Evolutionary conservation across 2,329 filamentous ascomycete genomes (phyloP), one percentile per base, ranked within the genome.

Genomic region (Corynespora cassiicola): DNA sequence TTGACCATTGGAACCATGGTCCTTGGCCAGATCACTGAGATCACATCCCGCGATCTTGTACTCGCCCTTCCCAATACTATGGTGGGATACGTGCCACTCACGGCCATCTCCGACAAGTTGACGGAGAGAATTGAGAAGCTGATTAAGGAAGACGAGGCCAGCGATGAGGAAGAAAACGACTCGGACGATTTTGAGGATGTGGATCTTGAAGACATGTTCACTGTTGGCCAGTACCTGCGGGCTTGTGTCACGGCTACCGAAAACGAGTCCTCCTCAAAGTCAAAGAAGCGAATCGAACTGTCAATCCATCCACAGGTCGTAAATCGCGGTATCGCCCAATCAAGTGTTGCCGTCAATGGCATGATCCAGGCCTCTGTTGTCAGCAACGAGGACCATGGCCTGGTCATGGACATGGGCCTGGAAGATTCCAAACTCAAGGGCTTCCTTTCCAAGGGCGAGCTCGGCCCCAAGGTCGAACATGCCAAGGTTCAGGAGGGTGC

Each of bases 301-400:
- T 92, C 92, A 1, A 74, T 97, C 20, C 82, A 88, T 32, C 94
- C 94, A 2, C 78, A 80, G 42, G 80, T 88, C 46, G 79, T 89
- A 37, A 99, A 99, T 65, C 79, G 80, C 2, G 86, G 88, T 1
- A 74, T 99, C 15, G 75, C 80, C 3, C 79, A 82, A 51, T 82
- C 86, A 25, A 89, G 90, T 56, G 70, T 96, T 7, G 83, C 94
- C 7, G 71, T 79, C 25, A 86, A 95, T 59, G 79, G 77, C 50
- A 90, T 88, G 29, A 75, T 97, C 14, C 95, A 97, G 78, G 92
- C 90, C 2, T 86, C 90, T 0, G 85, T 99, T 17, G 72, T 80
- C 33, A 99, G 92, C 68, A 86, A 95, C n/a, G 92, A 99, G 69
- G 95, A 99, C 57, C 91, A 96, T 61, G 94, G 94, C 46, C 80